Evolutionary conservation across 2,329 filamentous ascomycete genomes (phyloP), one percentile per base, ranked within the genome.

Genomic region (Fusarium sterilihyphosum): DNA sequence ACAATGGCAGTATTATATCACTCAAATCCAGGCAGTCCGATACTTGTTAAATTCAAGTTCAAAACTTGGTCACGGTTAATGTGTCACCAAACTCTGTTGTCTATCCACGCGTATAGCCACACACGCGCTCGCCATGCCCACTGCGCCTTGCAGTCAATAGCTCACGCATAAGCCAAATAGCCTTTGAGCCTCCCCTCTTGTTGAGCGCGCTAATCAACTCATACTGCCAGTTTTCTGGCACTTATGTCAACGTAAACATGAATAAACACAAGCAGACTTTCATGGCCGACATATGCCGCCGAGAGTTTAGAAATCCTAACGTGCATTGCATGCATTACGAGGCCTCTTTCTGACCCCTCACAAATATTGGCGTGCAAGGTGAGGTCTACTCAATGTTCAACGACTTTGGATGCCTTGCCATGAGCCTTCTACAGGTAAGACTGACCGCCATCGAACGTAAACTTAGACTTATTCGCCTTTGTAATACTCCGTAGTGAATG

Each of bases 101-200:
- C 75, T 73, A 74, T 73, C 69, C 54, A 47, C 65, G 37, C 56
- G 53, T 70, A 38, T 58, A 58, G 50, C 69, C 69, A 73, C 65
- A 38, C 70, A 50, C 33, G 44, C 65, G 54, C 22, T 60, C 58
- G 57, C 68, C 60, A 43, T 72, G 35, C 38, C 63, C 62, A 50
- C 44, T 58, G 53, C 52, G 52, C 46, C 37, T 44, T 57, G 50
- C 60, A n/a, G 14, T 38, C 33, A 22, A 46, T 44, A 44, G 40
- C 33, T 41, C 33, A 24, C 56, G 29, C 38, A 58, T 35, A 24
- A 38, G 41, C 52, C 56, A 43, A 70, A 63, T 43, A 67, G 66
- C 50, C 49, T 71, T 41, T 49, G 60, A 65, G 66, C 37, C 61
- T 61, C 47, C 44, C 61, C 43, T 53, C 57, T 57, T 59, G 67